Base-by-base conservation (phyloP, 2,329 filamentous ascomycete genomes). In the Trichoderma sp. region DNA sequence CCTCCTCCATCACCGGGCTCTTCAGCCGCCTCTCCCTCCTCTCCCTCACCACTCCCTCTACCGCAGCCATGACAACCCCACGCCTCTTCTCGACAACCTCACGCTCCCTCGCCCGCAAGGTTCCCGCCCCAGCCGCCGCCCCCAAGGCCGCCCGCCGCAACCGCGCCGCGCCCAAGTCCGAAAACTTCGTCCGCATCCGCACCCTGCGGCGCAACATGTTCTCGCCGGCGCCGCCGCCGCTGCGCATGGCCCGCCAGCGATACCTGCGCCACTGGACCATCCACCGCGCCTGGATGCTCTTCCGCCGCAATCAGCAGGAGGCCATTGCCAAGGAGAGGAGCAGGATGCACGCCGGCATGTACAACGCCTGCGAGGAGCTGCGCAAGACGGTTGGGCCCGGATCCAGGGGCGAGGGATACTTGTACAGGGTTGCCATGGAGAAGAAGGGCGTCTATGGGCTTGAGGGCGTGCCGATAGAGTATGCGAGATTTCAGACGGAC, bases 231-330 rank as follows among this genome's bases (percentile, higher is more conserved):
- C 86, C 85, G 5, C 81, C 86, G 0, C 94, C 95, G 1, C 87
- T 99, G 71, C 91, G 93, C 74, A 94, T 98, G 86, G 93, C 89
- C 48, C 93, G 94, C 73, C 91, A 91, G 79, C 90, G 95, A 67
- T 87, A 89, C 80, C 89, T 99, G 71, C 92, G 95, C 56, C 95
- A 99, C 84, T 99, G 95, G 95, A 98, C 95, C 61, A 98, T 99
- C 80, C 94, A 98, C 84, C 93, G 95, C 74, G 94, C 94, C 25
- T 98, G 94, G 93, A 86, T 92, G 74, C 84, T 98, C 34, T 91
- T 90, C 81, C 89, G 90, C 74, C 86, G 89, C 73, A 87, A 91
- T 77, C 85, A 89, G 74, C 89, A 89, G 58, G 83, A 86, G 71
- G 81, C 83, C 39, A 85, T 88, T 61, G 85, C 92, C 76, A 81